Conservation (phyloP, 1,139 yeast genomes). For the Geotrichum bryndzae region DNA sequence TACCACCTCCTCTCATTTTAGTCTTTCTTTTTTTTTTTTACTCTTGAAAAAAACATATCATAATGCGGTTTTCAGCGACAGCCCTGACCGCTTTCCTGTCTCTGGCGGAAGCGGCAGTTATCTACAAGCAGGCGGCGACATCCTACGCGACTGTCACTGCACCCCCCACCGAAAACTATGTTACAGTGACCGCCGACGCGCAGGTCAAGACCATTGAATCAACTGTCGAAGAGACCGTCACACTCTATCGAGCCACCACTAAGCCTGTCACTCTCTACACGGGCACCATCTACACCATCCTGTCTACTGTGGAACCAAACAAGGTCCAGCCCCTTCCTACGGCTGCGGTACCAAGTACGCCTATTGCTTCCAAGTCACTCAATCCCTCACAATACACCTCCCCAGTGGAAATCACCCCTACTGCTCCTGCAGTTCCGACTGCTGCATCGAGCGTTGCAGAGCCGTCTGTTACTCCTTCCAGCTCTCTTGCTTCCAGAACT, state of each 20-base stretch:
- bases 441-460: slow-evolving; percentile 14
- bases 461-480: slow-evolving; percentile 14
- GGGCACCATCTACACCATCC: slow-evolving; percentile 30
- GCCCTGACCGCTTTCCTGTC: slow-evolving; percentile 9
- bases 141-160: slow-evolving; percentile 22
- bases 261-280: slow-evolving; percentile 25
- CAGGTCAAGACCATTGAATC: slow-evolving; percentile 26
- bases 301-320: slow-evolving; percentile 27
- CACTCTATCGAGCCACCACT: slow-evolving; percentile 30
- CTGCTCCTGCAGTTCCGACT: slow-evolving; percentile 1
- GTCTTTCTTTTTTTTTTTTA: not conserved
- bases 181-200: slow-evolving; percentile 23
- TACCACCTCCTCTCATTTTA: not conserved
- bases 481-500: not conserved
- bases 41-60: not conserved
- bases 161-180: slow-evolving; percentile 20
- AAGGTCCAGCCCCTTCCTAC: slow-evolving; percentile 28
- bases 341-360: slow-evolving; percentile 19
- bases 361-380: slow-evolving; percentile 23
- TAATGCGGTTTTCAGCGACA: slow-evolving; percentile 11
- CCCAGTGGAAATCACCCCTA: slow-evolving; percentile 8
- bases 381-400: slow-evolving; percentile 26
- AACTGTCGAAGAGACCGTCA: slow-evolving; percentile 28
- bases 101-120: slow-evolving; percentile 15
- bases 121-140: slow-evolving; percentile 17